Evolutionary conservation across 345 rosid species (phyloP).

Genomic region (Erysimum cheiranthoides): DNA sequence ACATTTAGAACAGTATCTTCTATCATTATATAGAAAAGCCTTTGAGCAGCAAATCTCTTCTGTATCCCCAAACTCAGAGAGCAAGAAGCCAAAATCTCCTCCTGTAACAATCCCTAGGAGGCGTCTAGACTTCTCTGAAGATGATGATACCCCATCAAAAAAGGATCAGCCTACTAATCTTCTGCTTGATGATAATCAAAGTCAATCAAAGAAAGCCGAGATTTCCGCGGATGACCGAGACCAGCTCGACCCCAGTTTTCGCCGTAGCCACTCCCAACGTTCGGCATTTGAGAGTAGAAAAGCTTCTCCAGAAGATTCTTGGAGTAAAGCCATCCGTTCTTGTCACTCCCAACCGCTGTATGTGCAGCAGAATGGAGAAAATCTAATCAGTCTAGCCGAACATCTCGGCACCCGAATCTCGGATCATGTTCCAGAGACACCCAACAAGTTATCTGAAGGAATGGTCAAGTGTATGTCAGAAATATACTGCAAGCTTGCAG

Average conservation of each 20-base stretch:
- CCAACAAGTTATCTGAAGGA: constrained; percentile 94
- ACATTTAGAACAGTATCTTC: constrained; percentile 89
- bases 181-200: constrained; percentile 43
- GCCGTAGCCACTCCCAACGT: constrained; percentile 81
- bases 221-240: constrained; percentile 48
- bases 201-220: constrained; percentile 46
- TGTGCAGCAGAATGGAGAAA: constrained; percentile 71
- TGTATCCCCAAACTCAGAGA: constrained; percentile 57
- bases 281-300: constrained; percentile 56
- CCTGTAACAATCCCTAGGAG: constrained; percentile 54
- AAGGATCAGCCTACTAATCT: constrained; percentile 48
- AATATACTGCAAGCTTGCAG: constrained; percentile 88
- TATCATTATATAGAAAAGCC: constrained; percentile 80
- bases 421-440: constrained; percentile 89
- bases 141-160: constrained; percentile 48
- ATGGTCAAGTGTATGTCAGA: constrained; percentile 94
- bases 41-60: constrained; percentile 73
- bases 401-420: constrained; percentile 89
- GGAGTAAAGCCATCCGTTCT: constrained; percentile 63
- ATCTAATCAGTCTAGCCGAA: constrained; percentile 88
- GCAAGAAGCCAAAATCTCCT: constrained; percentile 58
- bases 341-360: constrained; percentile 88
- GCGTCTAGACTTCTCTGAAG: constrained; percentile 50
- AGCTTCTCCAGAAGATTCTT: constrained; percentile 61
- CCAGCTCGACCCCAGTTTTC: constrained; percentile 59